Evolutionary conservation across 306 rosid species (phyloP), one percentile per base, ranked within the genome.

Genomic region (Begonia loranthoides): DNA sequence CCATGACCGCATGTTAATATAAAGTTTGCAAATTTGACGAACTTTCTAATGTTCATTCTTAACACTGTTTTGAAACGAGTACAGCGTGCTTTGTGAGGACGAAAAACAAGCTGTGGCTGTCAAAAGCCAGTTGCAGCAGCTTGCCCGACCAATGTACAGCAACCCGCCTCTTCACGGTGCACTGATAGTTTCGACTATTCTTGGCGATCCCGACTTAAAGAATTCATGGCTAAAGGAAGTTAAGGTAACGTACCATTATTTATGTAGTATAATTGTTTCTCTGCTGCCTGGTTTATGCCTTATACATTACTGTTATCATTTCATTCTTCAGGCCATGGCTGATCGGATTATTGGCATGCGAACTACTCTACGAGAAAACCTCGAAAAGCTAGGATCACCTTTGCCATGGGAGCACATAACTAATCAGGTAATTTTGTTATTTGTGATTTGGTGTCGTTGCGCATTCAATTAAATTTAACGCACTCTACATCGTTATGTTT

Each of bases 101-200:
- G 85, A 82, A 70, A 90, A 79, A 62, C 94, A 90, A 74, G 94
- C 95, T 1, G 78, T 82, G 62, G 92, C 94, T 48, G 97, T 85
- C 45, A 90, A 85, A 78, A 90, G 92, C 58, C 95, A 85, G 68
- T 68, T 90, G 75, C 97, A 85, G 83, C 74, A 61, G 65, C 80
- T 90, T 72, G 81, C 90, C 56, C 76, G 97, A 72, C 95, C 97
- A 55, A 90, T 85, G 97, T 90, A 90, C 51, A 90, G 97, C 63
- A 90, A 82, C 47, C 97, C 97, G 15, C 95, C 97, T 59, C 59
- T 90, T 62, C 97, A 90, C 54, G 97, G 95, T 58, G 90, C 97
- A 0, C 76, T 80, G 24, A 9, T 85, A 13, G 97, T 82, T 66
- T 78, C 94, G 57, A 90, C 75, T 5, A 72, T 90, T 61, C 97